These are phyloP conservation scores for Chrysoporthe puriensis DNA, from an alignment of 2,329 filamentous ascomycete species.

Conservation along the genomic window DNA sequence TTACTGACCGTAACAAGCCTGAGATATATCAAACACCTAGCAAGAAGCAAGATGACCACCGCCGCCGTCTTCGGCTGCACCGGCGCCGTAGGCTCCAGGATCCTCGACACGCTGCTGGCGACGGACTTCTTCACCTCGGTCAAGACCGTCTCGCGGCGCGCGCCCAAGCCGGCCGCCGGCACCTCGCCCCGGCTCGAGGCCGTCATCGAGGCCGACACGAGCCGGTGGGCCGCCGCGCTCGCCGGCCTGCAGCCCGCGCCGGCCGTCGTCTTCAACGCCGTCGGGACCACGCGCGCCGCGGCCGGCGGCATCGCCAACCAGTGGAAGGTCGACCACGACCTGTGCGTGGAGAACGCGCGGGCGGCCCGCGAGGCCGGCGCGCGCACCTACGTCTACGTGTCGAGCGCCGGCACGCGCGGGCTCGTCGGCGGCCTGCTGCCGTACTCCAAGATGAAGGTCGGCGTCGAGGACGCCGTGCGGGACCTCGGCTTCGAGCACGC, in stretches of 20 bases:
- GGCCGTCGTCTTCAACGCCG: conserved; percentile 71
- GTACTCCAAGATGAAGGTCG: conserved; percentile 76
- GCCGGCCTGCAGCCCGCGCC: conserved; percentile 58
- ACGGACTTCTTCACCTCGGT: conserved; percentile 54
- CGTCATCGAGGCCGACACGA: conserved; percentile 68
- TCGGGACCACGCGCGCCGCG: conserved; percentile 77
- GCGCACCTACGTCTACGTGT: conserved; percentile 78
- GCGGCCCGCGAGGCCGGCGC: conserved; percentile 74
- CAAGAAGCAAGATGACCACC: conserved; percentile 44
- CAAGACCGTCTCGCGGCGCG: conserved; percentile 69
- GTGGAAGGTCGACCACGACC: conserved; percentile 84
- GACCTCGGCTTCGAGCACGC: conserved; percentile 75
- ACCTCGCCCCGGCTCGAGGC: conserved; percentile 66
- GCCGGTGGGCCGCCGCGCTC: conserved; percentile 69
- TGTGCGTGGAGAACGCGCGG: conserved; percentile 78
- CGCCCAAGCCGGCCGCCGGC: conserved; percentile 57
- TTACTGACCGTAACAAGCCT: too few relatives aligned
- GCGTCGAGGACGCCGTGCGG: conserved; percentile 79
- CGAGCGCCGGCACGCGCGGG: conserved; percentile 54
- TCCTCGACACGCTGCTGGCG: conserved; percentile 68
- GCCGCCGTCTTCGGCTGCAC: conserved; percentile 66
- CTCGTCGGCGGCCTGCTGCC: conserved; percentile 48
- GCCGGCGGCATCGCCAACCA: conserved; percentile 80
- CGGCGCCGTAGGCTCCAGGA: conserved; percentile 72
- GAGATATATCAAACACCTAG: too few relatives aligned